These are phyloP conservation scores for Aureobasidium sp. DNA, from an alignment of 2,329 filamentous ascomycete species.

Conservation along the genomic window DNA sequence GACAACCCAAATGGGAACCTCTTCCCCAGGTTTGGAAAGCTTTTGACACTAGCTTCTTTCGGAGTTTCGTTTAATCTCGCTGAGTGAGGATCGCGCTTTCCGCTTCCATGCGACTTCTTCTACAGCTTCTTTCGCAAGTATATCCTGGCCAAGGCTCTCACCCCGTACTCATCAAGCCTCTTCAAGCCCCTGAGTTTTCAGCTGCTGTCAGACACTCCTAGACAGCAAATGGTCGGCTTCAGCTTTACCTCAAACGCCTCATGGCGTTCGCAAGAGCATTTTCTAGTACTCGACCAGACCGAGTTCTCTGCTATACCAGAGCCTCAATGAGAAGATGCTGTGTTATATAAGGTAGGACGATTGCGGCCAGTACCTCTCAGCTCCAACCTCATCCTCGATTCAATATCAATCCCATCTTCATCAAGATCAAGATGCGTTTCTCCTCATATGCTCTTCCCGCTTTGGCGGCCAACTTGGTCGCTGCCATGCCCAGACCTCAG, in stretches of 20 bases:
- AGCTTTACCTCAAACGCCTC: background rate
- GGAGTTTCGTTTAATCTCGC: background rate
- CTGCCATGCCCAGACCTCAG: constrained; percentile 18
- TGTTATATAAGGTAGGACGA: background rate
- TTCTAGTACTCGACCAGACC: background rate
- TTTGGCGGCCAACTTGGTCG: constrained; percentile 14
- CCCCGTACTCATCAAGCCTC: background rate
- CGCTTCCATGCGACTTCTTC: background rate
- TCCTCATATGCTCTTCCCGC: constrained; percentile 1
- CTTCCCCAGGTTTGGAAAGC: background rate
- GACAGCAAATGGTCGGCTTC: background rate
- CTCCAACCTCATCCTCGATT: background rate
- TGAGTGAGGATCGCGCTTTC: background rate
- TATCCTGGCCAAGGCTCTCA: background rate
- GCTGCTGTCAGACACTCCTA: background rate
- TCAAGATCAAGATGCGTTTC: constrained; percentile 11
- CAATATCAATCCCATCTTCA: background rate
- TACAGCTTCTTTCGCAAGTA: background rate
- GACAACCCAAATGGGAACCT: background rate
- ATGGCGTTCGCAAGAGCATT: background rate
- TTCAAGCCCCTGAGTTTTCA: background rate
- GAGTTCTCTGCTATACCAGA: background rate
- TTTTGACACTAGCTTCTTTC: background rate
- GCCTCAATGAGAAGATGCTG: background rate
- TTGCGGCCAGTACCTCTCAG: background rate